Percentiles rank a stretch among this genome's conserved stretches.
Evolutionary conservation across 805 yeast species (phyloP).

Genomic region (Pichia manshurica): DNA sequence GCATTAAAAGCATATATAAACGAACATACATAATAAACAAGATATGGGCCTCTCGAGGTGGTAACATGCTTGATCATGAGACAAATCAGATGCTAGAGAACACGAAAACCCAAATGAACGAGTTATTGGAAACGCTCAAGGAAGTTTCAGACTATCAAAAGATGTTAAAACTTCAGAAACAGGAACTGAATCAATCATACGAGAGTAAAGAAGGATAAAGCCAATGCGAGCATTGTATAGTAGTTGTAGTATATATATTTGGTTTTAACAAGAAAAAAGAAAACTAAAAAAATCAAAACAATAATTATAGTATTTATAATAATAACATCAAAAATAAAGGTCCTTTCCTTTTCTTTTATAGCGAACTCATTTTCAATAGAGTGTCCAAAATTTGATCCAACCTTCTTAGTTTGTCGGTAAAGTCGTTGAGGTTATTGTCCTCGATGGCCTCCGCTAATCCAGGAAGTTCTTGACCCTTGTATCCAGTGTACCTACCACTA

Average conservation of each 20-base stretch:
- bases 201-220: not conserved
- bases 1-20: not conserved
- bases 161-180: not conserved
- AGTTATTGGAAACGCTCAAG: not conserved
- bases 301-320: too few relatives aligned
- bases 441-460: slow-evolving; percentile 51
- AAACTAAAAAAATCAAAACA: too few relatives aligned
- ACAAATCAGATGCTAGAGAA: slow-evolving; percentile 7
- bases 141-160: not conserved
- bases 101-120: not conserved
- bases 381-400: slow-evolving; percentile 12
- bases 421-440: slow-evolving; percentile 34
- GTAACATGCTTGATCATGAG: slow-evolving; percentile 9
- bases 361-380: slow-evolving; percentile 4
- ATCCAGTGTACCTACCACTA: slow-evolving; percentile 56
- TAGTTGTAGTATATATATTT: too few relatives aligned
- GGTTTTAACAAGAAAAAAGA: too few relatives aligned
- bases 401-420: slow-evolving; percentile 24
- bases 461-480: slow-evolving; percentile 53
- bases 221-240: too few relatives aligned
- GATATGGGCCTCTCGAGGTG: slow-evolving; percentile 7
- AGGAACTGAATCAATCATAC: slow-evolving; percentile 3
- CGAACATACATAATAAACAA: slow-evolving; percentile 2
- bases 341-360: too few relatives aligned
- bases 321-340: too few relatives aligned